These are phyloP conservation scores for Trichophyton schoenleinii DNA, from an alignment of 2,329 filamentous ascomycete species.

Conservation along the genomic window DNA sequence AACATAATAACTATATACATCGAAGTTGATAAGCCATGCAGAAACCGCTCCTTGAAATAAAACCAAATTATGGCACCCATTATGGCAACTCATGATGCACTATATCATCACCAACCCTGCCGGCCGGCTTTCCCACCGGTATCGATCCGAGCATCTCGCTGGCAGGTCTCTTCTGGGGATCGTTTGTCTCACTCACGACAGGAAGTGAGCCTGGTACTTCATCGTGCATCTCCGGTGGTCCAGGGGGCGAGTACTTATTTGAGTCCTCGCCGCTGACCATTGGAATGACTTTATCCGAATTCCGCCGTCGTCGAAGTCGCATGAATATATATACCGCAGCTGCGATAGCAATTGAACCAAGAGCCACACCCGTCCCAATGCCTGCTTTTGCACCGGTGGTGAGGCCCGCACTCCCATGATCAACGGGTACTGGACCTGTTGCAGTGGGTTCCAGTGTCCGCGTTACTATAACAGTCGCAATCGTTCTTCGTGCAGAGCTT, in stretches of 20 bases:
- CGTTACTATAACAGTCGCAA: not conserved
- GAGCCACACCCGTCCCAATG: not conserved
- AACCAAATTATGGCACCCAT: not conserved
- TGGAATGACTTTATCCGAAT: not conserved
- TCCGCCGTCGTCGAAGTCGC: not conserved
- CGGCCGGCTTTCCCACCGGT: not conserved
- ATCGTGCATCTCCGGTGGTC: not conserved
- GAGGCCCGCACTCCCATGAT: not conserved
- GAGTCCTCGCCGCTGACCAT: not conserved
- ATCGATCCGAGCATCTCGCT: not conserved
- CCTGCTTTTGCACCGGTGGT: not conserved
- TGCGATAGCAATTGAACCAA: not conserved
- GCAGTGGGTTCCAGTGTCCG: not conserved
- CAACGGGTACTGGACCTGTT: too few relatives aligned
- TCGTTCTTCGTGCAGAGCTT: not conserved
- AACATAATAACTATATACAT: not conserved
- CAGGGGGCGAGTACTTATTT: not conserved
- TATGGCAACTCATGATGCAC: not conserved
- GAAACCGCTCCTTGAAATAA: not conserved
- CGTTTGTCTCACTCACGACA: not conserved
- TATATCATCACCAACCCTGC: not conserved
- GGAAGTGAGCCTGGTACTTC: not conserved
- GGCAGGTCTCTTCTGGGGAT: not conserved
- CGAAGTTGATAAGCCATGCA: too few relatives aligned
- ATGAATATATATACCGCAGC: not conserved